phyloP scores from a whole-genome alignment of 2,329 filamentous ascomycete genomes.

The Aschersonia sp. region DNA sequence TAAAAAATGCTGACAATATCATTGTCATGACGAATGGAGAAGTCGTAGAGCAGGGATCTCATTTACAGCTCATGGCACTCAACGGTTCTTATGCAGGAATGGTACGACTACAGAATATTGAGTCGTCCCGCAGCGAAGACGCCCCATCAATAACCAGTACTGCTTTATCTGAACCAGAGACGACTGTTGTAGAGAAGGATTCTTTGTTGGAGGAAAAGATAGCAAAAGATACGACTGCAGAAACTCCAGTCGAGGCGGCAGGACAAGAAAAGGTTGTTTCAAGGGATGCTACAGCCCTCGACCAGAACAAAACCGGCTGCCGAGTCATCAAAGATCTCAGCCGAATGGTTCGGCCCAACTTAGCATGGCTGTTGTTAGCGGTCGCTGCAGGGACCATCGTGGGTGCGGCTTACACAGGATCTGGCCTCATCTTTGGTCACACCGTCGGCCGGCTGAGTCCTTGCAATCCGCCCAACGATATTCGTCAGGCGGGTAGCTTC shows the following conservation, averaged over 20 bases:
- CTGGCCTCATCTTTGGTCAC: conserved; percentile 35
- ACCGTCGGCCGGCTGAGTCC: conserved; percentile 29
- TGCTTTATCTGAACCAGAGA: conserved; percentile 25
- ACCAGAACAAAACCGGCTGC: conserved; percentile 23
- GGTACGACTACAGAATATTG: conserved; percentile 27
- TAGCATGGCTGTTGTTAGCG: conserved; percentile 23
- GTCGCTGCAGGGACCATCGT: conserved; percentile 55
- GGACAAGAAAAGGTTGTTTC: conserved; percentile 10
- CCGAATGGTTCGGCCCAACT: conserved; percentile 22
- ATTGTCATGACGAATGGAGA: conserved; percentile 47
- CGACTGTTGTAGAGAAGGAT: conserved; percentile 16
- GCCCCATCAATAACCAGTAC: conserved; percentile 16
- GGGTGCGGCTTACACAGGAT: conserved; percentile 35
- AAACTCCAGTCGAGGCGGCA: conserved; percentile 15
- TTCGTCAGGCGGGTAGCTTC: conserved; percentile 25
- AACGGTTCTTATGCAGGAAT: conserved; percentile 37
- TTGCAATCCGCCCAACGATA: conserved; percentile 24
- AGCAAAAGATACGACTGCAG: conserved; percentile 25
- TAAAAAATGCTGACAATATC: conserved; percentile 51
- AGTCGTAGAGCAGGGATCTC: conserved; percentile 48
- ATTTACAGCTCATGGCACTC: conserved; percentile 40
- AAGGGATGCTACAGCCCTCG: conserved; percentile 12
- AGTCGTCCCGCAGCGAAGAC: conserved; percentile 15
- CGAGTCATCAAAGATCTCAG: conserved; percentile 22
- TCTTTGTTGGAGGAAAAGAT: conserved; percentile 18